These are phyloP conservation scores for Alternaria viburni DNA, from an alignment of 2,329 filamentous ascomycete genomes.

Conservation along the genomic window DNA sequence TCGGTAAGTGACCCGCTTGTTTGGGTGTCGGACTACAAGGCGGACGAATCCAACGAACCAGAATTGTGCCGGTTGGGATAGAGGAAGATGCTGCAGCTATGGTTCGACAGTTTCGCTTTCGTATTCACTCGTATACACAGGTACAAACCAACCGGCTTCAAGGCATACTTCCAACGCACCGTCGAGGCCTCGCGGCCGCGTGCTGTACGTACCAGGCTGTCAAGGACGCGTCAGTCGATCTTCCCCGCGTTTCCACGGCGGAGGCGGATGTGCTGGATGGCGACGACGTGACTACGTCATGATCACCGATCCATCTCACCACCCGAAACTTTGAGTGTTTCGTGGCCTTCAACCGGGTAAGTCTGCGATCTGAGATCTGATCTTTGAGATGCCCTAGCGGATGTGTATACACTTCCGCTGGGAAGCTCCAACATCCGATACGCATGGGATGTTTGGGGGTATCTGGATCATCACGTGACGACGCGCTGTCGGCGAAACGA, in stretches of 20 bases:
- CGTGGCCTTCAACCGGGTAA: not conserved
- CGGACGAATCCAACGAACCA: constrained; percentile 12
- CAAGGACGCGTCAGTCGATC: constrained; percentile 18
- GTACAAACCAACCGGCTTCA: not conserved
- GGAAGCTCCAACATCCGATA: not conserved
- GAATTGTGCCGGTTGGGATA: not conserved
- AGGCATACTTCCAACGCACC: not conserved
- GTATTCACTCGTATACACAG: not conserved
- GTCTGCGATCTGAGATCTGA: not conserved
- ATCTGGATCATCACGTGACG: constrained; percentile 1
- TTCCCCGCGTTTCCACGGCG: constrained; percentile 9
- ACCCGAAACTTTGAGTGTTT: not conserved
- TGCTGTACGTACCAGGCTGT: constrained; percentile 15
- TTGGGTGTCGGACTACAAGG: constrained; percentile 5
- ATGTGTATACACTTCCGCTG: not conserved
- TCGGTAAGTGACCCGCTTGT: constrained; percentile 5
- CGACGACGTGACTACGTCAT: constrained; percentile 5
- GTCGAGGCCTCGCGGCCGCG: constrained; percentile 4
- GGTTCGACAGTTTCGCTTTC: not conserved
- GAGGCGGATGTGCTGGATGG: constrained; percentile 5
- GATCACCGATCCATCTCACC: not conserved
- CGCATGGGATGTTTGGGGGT: not conserved
- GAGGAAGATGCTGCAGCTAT: not conserved
- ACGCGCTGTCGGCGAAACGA: not conserved
- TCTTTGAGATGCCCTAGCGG: not conserved